Evolutionary conservation across 345 rosid genomes (phyloP).

Genomic region (Clausena lansium): DNA sequence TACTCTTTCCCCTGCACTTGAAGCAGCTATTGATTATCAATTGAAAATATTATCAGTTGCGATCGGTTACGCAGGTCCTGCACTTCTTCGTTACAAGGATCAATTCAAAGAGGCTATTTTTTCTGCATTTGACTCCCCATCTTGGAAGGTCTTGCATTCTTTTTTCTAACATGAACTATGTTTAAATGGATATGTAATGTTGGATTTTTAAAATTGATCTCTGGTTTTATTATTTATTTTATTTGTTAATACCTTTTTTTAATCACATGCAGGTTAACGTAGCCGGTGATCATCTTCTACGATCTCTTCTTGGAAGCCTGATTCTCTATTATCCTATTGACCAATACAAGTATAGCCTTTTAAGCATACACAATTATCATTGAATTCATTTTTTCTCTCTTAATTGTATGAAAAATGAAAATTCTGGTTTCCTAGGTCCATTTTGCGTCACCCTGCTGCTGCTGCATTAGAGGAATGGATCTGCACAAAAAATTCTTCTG

Average conservation of each 20-base stretch:
- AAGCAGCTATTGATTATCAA: constrained; percentile 90
- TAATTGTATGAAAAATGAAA: constrained; percentile 9
- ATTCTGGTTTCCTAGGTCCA: constrained; percentile 53
- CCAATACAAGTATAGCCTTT: constrained; percentile 72
- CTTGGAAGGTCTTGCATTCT: constrained; percentile 79
- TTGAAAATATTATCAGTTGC: constrained; percentile 85
- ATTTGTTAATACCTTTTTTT: constrained; percentile 14
- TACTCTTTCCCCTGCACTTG: constrained; percentile 90
- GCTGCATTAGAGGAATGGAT: constrained; percentile 85
- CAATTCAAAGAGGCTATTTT: constrained; percentile 69
- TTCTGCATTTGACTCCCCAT: constrained; percentile 86
- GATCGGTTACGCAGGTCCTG: constrained; percentile 82
- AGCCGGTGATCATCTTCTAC: constrained; percentile 92
- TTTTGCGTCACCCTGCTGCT: constrained; percentile 75
- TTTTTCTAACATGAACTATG: not conserved
- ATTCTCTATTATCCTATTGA: constrained; percentile 87
- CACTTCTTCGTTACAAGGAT: constrained; percentile 75
- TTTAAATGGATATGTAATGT: constrained; percentile 1
- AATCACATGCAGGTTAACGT: constrained; percentile 70
- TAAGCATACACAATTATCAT: not conserved
- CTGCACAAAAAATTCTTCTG: constrained; percentile 75
- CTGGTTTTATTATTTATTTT: constrained; percentile 4
- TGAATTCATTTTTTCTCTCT: constrained; percentile 7
- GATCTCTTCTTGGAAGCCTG: constrained; percentile 85
- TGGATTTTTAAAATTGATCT: not conserved